These are phyloP conservation scores for Aspergillus nomiae DNA, from an alignment of 2,329 filamentous ascomycete genomes.

Conservation along the genomic window DNA sequence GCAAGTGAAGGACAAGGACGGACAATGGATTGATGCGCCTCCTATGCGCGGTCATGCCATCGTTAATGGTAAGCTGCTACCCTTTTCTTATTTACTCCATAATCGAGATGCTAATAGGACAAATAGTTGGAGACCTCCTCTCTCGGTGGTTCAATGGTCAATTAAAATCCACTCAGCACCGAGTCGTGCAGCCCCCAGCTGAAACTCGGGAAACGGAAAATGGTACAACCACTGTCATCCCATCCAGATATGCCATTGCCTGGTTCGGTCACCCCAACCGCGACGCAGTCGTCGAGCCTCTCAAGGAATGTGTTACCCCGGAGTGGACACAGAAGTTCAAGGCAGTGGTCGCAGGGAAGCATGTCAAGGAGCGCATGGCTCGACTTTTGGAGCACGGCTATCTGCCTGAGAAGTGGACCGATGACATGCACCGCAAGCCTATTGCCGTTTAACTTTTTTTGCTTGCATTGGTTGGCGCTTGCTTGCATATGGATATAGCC, in stretches of 20 bases:
- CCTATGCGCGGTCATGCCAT: slow-evolving; percentile 11
- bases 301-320: slow-evolving; percentile 4
- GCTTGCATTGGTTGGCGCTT: background rate
- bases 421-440: slow-evolving; percentile 10
- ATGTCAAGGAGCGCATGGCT: slow-evolving; percentile 11
- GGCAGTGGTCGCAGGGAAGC: slow-evolving; percentile 6
- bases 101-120: background rate
- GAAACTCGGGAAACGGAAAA: background rate
- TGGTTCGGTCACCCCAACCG: slow-evolving; percentile 13
- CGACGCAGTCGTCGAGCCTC: slow-evolving; percentile 9
- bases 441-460: background rate
- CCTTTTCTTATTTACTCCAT: no score
- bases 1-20: slow-evolving; percentile 5
- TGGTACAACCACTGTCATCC: slow-evolving; percentile 1
- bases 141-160: slow-evolving; percentile 11
- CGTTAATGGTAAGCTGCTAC: slow-evolving; percentile 4
- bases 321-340: slow-evolving; percentile 6
- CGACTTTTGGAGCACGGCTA: slow-evolving; percentile 8
- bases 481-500: background rate
- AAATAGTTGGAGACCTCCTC: slow-evolving; percentile 9
- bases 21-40: slow-evolving; percentile 9
- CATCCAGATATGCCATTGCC: slow-evolving; percentile 10
- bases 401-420: slow-evolving; percentile 8
- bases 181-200: slow-evolving; percentile 2
- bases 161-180: slow-evolving; percentile 8